phyloP scores from a whole-genome alignment of 371 early-diverging fungal genomes.

The Apophysomyces ossiformis region DNA sequence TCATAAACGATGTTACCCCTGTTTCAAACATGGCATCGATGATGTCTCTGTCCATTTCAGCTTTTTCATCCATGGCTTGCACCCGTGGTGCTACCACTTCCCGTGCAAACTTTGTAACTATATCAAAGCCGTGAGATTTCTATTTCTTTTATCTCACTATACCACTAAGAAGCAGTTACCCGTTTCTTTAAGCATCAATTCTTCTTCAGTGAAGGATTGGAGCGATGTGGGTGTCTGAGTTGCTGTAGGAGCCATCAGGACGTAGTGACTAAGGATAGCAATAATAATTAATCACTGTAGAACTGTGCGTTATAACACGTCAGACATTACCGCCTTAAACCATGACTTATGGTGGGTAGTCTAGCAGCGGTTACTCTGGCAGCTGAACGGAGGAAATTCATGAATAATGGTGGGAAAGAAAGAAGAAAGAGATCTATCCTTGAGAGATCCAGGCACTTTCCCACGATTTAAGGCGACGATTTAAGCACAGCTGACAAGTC shows the following conservation, averaged over 20 bases:
- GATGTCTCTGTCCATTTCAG: constrained; percentile 74
- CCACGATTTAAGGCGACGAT: constrained; percentile 3
- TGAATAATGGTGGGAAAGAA: constrained; percentile 4
- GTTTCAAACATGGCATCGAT: constrained; percentile 87
- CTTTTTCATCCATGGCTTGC: constrained; percentile 93
- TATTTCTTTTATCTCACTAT: too few relatives aligned
- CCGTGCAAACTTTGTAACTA: constrained; percentile 71
- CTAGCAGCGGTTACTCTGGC: background rate
- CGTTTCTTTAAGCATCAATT: constrained; percentile 64
- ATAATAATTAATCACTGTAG: too few relatives aligned
- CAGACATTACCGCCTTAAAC: too few relatives aligned
- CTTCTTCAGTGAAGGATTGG: constrained; percentile 73
- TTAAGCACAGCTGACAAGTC: background rate
- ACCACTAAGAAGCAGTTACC: constrained; percentile 36
- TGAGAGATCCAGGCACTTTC: background rate
- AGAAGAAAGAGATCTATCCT: background rate
- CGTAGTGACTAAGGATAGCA: background rate
- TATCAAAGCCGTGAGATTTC: too few relatives aligned
- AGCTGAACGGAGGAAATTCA: constrained; percentile 15
- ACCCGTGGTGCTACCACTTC: constrained; percentile 86
- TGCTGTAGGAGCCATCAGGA: constrained; percentile 1
- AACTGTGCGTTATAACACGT: too few relatives aligned
- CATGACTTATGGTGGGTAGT: too few relatives aligned
- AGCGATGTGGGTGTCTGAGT: constrained; percentile 46
- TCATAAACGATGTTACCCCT: constrained; percentile 61